These are phyloP conservation scores for Kingdonia uniflora DNA, from an alignment of 164 flowering plant species.

Conservation along the genomic window DNA sequence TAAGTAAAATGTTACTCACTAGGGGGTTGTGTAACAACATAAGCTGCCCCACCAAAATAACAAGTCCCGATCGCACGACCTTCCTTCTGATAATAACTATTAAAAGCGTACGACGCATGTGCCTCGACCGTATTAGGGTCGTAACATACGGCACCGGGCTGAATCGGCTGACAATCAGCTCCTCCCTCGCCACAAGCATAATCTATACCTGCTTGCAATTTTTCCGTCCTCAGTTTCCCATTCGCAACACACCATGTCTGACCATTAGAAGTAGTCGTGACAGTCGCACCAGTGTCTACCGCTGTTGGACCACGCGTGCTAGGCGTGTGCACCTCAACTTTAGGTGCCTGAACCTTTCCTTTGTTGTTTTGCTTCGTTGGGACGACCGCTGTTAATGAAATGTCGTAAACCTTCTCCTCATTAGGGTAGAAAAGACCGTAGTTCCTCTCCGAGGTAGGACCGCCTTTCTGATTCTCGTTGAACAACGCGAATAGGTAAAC, in stretches of 20 bases:
- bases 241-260: slow-evolving; percentile 92
- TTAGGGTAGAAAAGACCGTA: slow-evolving; percentile 82
- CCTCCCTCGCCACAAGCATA: slow-evolving; percentile 85
- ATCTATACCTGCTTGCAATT: slow-evolving; percentile 47
- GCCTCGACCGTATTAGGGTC: slow-evolving; percentile 54
- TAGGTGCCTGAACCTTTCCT: slow-evolving; percentile 20
- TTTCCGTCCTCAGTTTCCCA: slow-evolving; percentile 26
- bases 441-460: slow-evolving; percentile 83
- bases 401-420: slow-evolving; percentile 58
- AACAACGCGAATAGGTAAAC: slow-evolving; percentile 77
- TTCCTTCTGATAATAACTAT: slow-evolving; percentile 71
- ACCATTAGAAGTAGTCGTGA: slow-evolving; percentile 20
- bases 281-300: slow-evolving; percentile 3
- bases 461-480: slow-evolving; percentile 72
- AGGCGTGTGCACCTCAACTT: neutral
- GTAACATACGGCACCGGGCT: slow-evolving; percentile 53
- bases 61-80: slow-evolving; percentile 47
- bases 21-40: slow-evolving; percentile 56
- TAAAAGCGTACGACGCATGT: slow-evolving; percentile 82
- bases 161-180: slow-evolving; percentile 75
- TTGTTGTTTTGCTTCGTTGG: neutral
- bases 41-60: slow-evolving; percentile 65
- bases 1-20: slow-evolving; percentile 23
- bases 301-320: neutral
- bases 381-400: slow-evolving; percentile 31